Percentiles rank a stretch among this genome's conserved stretches.
These are phyloP conservation scores for Dactylonectria estremocensis DNA, from an alignment of 2,329 filamentous ascomycete genomes.

Conservation along the genomic window DNA sequence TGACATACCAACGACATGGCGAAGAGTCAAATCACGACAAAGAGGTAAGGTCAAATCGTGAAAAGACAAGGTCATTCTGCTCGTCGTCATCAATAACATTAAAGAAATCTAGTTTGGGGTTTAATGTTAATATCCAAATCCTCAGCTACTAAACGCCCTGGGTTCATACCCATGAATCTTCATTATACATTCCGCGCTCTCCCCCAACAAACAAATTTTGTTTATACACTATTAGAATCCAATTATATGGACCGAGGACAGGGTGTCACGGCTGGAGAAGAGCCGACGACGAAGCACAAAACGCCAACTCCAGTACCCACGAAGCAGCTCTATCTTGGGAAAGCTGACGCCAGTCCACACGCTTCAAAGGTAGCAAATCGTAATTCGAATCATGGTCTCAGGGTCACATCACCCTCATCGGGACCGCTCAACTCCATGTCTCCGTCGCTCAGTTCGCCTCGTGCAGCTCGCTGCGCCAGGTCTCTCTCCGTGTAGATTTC, in stretches of 20 bases:
- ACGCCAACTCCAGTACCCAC: slow-evolving; percentile 36
- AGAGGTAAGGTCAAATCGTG: neutral
- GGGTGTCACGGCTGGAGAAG: slow-evolving; percentile 43
- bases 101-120: slow-evolving; percentile 28
- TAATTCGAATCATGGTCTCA: slow-evolving; percentile 49
- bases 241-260: slow-evolving; percentile 40
- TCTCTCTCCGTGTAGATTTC: slow-evolving; percentile 78
- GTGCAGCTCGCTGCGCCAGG: slow-evolving; percentile 64
- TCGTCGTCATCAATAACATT: slow-evolving; percentile 31
- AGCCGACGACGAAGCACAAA: slow-evolving; percentile 26
- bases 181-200: slow-evolving; percentile 31
- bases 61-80: neutral
- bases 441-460: slow-evolving; percentile 61
- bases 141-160: slow-evolving; percentile 22
- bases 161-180: slow-evolving; percentile 20
- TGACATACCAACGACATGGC: no score
- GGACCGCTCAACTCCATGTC: slow-evolving; percentile 55
- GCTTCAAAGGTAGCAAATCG: slow-evolving; percentile 35
- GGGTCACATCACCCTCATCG: slow-evolving; percentile 55
- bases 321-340: slow-evolving; percentile 28
- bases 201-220: slow-evolving; percentile 24
- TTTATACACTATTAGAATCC: slow-evolving; percentile 42
- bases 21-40: neutral
- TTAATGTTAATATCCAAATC: slow-evolving; percentile 27
- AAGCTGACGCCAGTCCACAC: slow-evolving; percentile 14